These are phyloP conservation scores for Arctostaphylos glauca DNA, from an alignment of 148 eudicot species.

Conservation along the genomic window DNA sequence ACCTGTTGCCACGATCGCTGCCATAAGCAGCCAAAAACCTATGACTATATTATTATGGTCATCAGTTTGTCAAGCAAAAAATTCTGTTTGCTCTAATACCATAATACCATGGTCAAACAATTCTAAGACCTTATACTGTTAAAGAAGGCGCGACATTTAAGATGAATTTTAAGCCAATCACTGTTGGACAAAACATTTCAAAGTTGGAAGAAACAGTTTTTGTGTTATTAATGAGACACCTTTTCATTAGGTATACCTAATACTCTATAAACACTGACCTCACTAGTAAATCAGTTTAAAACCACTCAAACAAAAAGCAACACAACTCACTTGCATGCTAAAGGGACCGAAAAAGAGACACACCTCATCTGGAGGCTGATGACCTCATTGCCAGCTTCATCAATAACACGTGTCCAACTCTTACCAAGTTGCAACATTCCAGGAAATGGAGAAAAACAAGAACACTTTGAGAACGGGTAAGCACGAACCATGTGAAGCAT, in stretches of 20 bases:
- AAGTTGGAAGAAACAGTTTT: not conserved
- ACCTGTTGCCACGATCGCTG: not conserved
- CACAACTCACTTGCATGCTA: not conserved
- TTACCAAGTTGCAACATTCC: constrained; percentile 41
- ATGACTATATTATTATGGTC: not conserved
- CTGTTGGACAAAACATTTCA: not conserved
- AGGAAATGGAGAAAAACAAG: constrained; percentile 58
- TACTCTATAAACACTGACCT: not conserved
- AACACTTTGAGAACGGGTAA: constrained; percentile 40
- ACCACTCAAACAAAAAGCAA: constrained; percentile 12
- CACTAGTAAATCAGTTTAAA: not conserved
- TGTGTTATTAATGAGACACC: not conserved
- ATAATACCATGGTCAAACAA: not conserved
- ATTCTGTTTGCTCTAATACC: not conserved
- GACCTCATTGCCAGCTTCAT: constrained; percentile 64
- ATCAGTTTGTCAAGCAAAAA: not conserved
- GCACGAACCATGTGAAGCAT: constrained; percentile 52
- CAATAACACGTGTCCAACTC: constrained; percentile 51
- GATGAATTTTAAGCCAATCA: not conserved
- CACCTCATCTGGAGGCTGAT: constrained; percentile 89
- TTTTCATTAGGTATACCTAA: not conserved
- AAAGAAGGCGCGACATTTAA: not conserved
- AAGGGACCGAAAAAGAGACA: not conserved
- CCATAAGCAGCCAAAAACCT: not conserved
- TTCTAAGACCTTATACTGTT: not conserved